Evolutionary conservation across 2,329 filamentous ascomycete species (phyloP).

Genomic region (Colletotrichum truncatum): DNA sequence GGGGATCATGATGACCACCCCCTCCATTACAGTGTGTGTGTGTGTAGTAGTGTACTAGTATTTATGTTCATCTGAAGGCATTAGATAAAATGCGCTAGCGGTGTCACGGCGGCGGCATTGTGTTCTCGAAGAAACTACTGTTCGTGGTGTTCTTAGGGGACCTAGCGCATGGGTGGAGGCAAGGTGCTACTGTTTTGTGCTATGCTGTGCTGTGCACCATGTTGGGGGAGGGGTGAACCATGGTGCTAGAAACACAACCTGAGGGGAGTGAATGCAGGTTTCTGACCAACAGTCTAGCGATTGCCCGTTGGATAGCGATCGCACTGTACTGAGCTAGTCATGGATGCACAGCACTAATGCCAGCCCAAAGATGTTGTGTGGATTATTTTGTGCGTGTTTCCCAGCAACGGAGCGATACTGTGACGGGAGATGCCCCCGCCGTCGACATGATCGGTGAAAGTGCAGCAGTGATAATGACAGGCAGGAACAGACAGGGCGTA

Average conservation of each 20-base stretch:
- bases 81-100: background rate
- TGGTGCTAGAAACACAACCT: too few species aligned
- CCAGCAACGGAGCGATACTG: conserved; percentile 21
- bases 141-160: background rate
- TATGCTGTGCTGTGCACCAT: too few species aligned
- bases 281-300: conserved; percentile 5
- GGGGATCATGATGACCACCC: too few species aligned
- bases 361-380: background rate
- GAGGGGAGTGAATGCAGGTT: too few species aligned
- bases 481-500: background rate
- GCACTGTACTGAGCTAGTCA: conserved; percentile 20
- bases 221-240: too few species aligned
- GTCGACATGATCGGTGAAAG: background rate
- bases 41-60: too few species aligned
- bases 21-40: too few species aligned
- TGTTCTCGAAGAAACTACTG: conserved; percentile 8
- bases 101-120: background rate
- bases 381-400: conserved; percentile 24
- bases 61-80: conserved; percentile 24
- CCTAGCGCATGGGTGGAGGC: background rate
- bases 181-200: too few species aligned
- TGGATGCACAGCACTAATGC: conserved; percentile 12
- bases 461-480: background rate
- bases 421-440: background rate
- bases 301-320: background rate